Conservation (phyloP, 176 grass and related monocot genomes). For the Pontederia paniculata region DNA sequence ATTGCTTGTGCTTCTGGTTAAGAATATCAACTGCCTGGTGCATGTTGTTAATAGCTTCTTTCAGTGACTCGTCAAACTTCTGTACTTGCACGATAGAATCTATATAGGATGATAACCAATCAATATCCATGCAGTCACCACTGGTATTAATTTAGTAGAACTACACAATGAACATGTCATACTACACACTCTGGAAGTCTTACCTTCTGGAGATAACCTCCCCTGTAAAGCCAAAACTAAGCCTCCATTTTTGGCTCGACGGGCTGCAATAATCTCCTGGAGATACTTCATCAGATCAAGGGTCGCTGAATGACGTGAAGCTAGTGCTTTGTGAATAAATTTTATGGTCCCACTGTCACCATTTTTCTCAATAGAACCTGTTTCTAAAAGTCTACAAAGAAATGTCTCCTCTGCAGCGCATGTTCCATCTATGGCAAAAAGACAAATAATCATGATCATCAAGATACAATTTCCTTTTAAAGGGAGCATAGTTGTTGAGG, state of each 20-base stretch:
- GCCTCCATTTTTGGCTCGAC: conserved; percentile 56
- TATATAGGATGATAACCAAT: conserved; percentile 23
- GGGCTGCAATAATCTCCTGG: conserved; percentile 47
- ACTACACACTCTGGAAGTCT: conserved; percentile 1
- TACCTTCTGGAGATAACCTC: conserved; percentile 66
- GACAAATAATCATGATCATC: background rate
- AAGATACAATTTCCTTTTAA: background rate
- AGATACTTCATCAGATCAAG: conserved; percentile 69
- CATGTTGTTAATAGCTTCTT: conserved; percentile 55
- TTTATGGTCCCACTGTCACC: conserved; percentile 23
- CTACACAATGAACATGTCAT: background rate
- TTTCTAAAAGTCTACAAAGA: conserved; percentile 60
- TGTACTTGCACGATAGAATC: conserved; percentile 61
- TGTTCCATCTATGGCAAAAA: conserved; percentile 37
- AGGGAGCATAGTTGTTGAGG: background rate
- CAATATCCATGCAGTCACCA: background rate
- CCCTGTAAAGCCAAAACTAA: conserved; percentile 45
- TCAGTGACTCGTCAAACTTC: conserved; percentile 66
- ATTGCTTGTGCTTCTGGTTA: conserved; percentile 50
- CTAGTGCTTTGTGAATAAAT: conserved; percentile 61
- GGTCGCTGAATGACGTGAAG: conserved; percentile 47
- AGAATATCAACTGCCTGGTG: conserved; percentile 52
- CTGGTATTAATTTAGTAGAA: conserved; percentile 1
- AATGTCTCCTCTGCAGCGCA: conserved; percentile 79
- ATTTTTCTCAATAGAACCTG: conserved; percentile 24